A percentile compares a stretch with the other conserved stretches of the same genome.
Conservation (phyloP, 2,329 filamentous ascomycete genomes). For the Diplodia intermedia region DNA sequence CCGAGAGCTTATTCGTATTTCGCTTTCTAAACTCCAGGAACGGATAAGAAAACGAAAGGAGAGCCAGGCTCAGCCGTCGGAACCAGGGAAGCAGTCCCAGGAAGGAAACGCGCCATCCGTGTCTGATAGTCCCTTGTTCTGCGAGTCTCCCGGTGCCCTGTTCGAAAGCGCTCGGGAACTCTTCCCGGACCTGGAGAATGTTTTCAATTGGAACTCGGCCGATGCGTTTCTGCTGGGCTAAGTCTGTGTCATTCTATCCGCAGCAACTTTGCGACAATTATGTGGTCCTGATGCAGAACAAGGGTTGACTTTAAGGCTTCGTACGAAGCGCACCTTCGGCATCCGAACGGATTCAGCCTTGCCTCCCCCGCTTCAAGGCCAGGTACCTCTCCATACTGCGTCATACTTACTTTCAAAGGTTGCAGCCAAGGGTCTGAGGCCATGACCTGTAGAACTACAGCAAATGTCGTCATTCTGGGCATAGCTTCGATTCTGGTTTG, state of each 20-base stretch:
- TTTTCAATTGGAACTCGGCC: constrained; percentile 8
- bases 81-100: neutral
- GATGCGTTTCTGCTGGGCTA: constrained; percentile 4
- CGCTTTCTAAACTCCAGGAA: constrained; percentile 19
- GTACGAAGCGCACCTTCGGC: neutral
- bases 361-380: too few species aligned
- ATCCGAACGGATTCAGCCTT: neutral
- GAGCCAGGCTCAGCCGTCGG: neutral
- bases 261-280: too few species aligned
- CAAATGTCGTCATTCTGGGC: too few species aligned
- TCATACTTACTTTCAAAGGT: too few species aligned
- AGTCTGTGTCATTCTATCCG: too few species aligned
- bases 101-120: neutral
- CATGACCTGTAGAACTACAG: too few species aligned
- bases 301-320: neutral
- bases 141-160: constrained; percentile 6
- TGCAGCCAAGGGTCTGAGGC: too few species aligned
- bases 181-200: constrained; percentile 9
- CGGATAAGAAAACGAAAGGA: neutral
- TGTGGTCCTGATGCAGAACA: too few species aligned
- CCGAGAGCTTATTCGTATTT: constrained; percentile 23
- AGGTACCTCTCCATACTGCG: neutral
- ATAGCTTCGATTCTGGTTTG: neutral
- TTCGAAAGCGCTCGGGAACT: constrained; percentile 23
- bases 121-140: neutral